These are phyloP conservation scores for Amanita inopinata DNA, from an alignment of 768 basidiomycete genomes.

Conservation along the genomic window DNA sequence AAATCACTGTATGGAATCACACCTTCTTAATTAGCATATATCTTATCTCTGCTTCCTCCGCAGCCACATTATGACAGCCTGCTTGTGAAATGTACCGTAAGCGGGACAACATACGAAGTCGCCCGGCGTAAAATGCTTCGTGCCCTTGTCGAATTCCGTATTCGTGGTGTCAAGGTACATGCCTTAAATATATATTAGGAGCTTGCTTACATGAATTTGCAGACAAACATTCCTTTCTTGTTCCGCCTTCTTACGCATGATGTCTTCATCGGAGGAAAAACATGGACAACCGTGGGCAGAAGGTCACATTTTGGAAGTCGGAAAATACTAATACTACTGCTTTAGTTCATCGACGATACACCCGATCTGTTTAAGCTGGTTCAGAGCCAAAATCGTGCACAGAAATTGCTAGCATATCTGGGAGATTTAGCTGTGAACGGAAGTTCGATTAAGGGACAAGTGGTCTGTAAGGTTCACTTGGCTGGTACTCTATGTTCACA, in stretches of 20 bases:
- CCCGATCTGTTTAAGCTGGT: slow-evolving; percentile 99
- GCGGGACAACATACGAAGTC: slow-evolving; percentile 96
- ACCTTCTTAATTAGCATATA: background rate
- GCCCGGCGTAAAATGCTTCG: slow-evolving; percentile 98
- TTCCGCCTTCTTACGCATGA: slow-evolving; percentile 97
- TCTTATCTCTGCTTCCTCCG: slow-evolving; percentile 5
- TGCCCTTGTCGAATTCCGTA: slow-evolving; percentile 99
- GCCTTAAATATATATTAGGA: background rate
- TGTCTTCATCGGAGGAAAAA: slow-evolving; percentile 91
- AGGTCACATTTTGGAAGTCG: too few species aligned
- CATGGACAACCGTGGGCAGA: slow-evolving; percentile 84
- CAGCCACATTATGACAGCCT: slow-evolving; percentile 98
- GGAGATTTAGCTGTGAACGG: slow-evolving; percentile 98
- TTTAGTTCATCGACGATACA: slow-evolving; percentile 96
- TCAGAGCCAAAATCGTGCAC: slow-evolving; percentile 94
- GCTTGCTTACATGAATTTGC: background rate
- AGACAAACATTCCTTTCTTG: slow-evolving; percentile 99
- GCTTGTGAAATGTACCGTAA: slow-evolving; percentile 92
- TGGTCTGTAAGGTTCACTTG: slow-evolving; percentile 21
- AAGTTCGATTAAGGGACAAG: slow-evolving; percentile 93
- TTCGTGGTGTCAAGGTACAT: slow-evolving; percentile 92
- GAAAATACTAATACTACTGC: too few species aligned
- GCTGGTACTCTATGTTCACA: background rate
- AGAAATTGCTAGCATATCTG: slow-evolving; percentile 93
- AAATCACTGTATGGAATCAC: slow-evolving; percentile 68